A percentile compares a stretch with the other conserved stretches of the same genome.
These are phyloP conservation scores for Ogataea glucozyma DNA, from an alignment of 805 yeast species.

Conservation along the genomic window DNA sequence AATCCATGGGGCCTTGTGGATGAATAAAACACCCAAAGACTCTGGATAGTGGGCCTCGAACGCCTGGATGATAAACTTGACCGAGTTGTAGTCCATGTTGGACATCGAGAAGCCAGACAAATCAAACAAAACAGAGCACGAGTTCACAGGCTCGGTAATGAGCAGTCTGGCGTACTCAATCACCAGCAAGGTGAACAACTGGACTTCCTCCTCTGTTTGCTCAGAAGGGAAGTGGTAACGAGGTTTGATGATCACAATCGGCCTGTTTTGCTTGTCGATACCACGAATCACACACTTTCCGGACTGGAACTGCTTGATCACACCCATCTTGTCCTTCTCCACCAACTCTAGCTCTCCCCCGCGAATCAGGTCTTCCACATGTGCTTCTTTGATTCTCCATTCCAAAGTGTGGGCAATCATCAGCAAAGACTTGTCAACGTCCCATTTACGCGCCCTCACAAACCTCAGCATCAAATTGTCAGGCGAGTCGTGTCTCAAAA, in stretches of 20 bases:
- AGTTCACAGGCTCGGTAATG: slow-evolving; percentile 72
- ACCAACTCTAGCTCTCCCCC: slow-evolving; percentile 72
- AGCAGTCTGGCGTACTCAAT: slow-evolving; percentile 84
- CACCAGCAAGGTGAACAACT: slow-evolving; percentile 68
- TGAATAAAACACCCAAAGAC: slow-evolving; percentile 76
- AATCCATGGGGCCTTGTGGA: slow-evolving; percentile 97
- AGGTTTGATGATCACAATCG: slow-evolving; percentile 80
- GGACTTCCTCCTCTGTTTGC: slow-evolving; percentile 69
- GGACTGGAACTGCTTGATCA: slow-evolving; percentile 54
- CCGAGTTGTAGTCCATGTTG: slow-evolving; percentile 91
- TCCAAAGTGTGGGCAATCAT: slow-evolving; percentile 74
- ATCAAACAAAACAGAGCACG: slow-evolving; percentile 84
- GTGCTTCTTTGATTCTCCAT: slow-evolving; percentile 69
- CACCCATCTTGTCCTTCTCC: slow-evolving; percentile 44
- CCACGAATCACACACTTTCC: slow-evolving; percentile 80
- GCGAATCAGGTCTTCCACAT: slow-evolving; percentile 60
- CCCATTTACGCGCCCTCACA: slow-evolving; percentile 85
- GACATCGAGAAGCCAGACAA: slow-evolving; percentile 81
- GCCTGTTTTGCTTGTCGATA: slow-evolving; percentile 68
- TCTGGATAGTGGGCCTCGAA: slow-evolving; percentile 98
- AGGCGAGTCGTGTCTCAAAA: slow-evolving; percentile 74
- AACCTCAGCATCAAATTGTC: slow-evolving; percentile 79
- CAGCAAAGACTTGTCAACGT: slow-evolving; percentile 60
- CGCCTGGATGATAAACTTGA: slow-evolving; percentile 82
- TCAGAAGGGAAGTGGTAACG: slow-evolving; percentile 69